phyloP scores from a whole-genome alignment of 164 flowering plant genomes.

The Stephania cephalantha region DNA sequence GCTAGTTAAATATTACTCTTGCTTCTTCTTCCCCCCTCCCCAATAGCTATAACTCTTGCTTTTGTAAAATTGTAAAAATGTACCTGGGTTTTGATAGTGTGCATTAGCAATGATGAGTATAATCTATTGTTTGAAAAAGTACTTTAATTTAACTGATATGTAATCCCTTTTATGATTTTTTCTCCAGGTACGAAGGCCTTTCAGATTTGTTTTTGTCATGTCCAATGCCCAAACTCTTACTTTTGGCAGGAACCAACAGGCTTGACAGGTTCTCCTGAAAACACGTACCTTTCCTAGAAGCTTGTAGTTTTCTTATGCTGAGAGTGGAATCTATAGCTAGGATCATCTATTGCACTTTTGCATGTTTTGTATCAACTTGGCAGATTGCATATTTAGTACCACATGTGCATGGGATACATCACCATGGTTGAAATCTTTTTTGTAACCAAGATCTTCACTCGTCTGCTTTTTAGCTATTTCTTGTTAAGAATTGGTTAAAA shows the following conservation, averaged over 20 bases:
- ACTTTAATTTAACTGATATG: not conserved
- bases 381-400: not conserved
- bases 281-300: not conserved
- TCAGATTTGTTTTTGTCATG: conserved; percentile 79
- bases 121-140: not conserved
- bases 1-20: no score
- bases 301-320: not conserved
- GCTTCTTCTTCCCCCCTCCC: no score
- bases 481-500: not conserved
- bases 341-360: not conserved
- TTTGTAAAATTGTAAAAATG: no score
- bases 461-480: not conserved
- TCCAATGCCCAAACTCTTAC: conserved; percentile 82
- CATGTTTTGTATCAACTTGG: not conserved
- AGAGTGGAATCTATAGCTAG: not conserved
- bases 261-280: conserved; percentile 62
- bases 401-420: not conserved
- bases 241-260: conserved; percentile 96
- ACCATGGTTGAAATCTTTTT: not conserved
- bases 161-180: not conserved
- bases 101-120: not conserved
- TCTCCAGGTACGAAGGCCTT: conserved; percentile 95
- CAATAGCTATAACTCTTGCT: no score
- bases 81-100: no score
- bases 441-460: not conserved